A percentile compares a stretch with the other conserved stretches of the same genome.
phyloP scores from a whole-genome alignment of 1,284 basidiomycete genomes.

The Singerocomus rubriflavus region DNA sequence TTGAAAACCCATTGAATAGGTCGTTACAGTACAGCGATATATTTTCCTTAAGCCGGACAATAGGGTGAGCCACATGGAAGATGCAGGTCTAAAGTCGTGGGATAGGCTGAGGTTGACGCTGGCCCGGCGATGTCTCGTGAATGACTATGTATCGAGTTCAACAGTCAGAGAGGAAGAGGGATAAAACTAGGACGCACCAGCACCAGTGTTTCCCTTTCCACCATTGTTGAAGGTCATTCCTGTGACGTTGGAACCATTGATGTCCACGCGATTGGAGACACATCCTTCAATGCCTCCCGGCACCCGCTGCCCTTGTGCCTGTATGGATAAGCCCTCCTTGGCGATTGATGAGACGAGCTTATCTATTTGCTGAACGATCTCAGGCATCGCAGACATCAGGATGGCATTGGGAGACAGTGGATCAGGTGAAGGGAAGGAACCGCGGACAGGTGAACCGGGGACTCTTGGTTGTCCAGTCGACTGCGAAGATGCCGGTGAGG shows the following conservation, averaged over 20 bases:
- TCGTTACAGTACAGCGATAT: background rate
- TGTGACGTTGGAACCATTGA: background rate
- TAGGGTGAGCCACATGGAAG: too few species aligned
- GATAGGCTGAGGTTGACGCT: background rate
- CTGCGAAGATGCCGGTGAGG: conserved; percentile 7
- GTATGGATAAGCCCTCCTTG: background rate
- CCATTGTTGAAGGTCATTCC: conserved; percentile 19
- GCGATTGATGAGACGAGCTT: background rate
- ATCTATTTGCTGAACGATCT: background rate
- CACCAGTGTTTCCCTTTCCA: conserved; percentile 6
- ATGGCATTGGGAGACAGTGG: background rate
- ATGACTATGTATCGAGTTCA: conserved; percentile 4
- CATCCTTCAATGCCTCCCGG: too few species aligned
- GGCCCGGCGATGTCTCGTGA: background rate
- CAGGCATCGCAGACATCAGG: background rate
- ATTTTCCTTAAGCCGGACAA: background rate
- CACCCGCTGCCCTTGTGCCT: background rate
- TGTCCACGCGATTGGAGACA: conserved; percentile 11
- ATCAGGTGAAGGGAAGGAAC: background rate
- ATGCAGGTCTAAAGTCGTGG: background rate
- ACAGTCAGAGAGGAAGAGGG: background rate
- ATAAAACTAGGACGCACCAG: conserved; percentile 11
- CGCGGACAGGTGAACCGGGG: background rate
- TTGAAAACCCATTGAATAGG: background rate
- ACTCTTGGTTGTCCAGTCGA: background rate